A percentile compares a stretch with the other conserved stretches of the same genome.
Evolutionary conservation across 495 filamentous ascomycete genomes (phyloP).

Genomic region (Tirmania nivea): DNA sequence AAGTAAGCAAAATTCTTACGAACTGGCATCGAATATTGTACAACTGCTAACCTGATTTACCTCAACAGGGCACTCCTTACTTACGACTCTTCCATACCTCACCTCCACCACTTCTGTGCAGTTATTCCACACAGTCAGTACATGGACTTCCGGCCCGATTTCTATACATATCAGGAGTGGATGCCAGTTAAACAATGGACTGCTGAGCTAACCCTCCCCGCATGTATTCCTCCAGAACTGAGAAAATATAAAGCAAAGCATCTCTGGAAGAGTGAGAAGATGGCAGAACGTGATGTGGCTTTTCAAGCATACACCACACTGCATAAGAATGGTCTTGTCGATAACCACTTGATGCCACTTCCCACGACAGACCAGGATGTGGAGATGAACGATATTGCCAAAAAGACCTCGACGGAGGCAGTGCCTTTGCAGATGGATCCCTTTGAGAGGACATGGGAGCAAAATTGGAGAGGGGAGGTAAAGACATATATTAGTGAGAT

Average conservation of each 20-base stretch:
- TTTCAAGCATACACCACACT: slow-evolving; percentile 61
- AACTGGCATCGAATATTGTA: slow-evolving; percentile 11
- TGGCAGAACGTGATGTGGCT: slow-evolving; percentile 60
- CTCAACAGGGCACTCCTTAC: slow-evolving; percentile 45
- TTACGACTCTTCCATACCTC: slow-evolving; percentile 44
- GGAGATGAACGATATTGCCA: slow-evolving; percentile 22
- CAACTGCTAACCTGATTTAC: no score
- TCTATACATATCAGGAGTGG: slow-evolving; percentile 20
- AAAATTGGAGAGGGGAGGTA: not conserved
- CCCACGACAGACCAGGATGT: slow-evolving; percentile 18
- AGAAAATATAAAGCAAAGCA: slow-evolving; percentile 30
- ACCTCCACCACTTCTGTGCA: slow-evolving; percentile 68
- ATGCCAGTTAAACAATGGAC: slow-evolving; percentile 15
- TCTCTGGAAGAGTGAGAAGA: slow-evolving; percentile 49
- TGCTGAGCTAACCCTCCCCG: slow-evolving; percentile 49
- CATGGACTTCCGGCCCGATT: slow-evolving; percentile 29
- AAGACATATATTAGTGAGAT: not conserved
- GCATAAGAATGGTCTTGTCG: slow-evolving; percentile 47
- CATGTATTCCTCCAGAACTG: slow-evolving; percentile 40
- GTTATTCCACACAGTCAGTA: slow-evolving; percentile 36
- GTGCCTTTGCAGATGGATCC: slow-evolving; percentile 40
- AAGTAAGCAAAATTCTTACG: not conserved
- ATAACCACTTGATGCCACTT: slow-evolving; percentile 56
- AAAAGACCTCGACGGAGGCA: slow-evolving; percentile 26
- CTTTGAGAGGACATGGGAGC: slow-evolving; percentile 26